Base-by-base conservation (phyloP, 1,284 basidiomycete genomes). In the Puccinia sorghi region DNA sequence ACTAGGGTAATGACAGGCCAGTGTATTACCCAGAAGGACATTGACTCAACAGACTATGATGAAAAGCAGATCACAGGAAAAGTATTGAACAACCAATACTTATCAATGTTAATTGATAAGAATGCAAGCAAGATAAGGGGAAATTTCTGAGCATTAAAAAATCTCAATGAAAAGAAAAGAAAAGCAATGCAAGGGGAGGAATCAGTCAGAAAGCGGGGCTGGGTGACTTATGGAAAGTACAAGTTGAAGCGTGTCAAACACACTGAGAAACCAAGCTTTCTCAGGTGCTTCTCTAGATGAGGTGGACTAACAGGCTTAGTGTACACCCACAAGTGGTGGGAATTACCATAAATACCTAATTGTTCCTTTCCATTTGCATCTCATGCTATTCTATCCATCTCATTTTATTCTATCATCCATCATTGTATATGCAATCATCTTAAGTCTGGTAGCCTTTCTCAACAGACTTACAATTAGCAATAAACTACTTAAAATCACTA, bases 311-410 rank as follows among this genome's bases (percentile, higher is more conserved):
- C 17, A 0, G 63, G 63, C 7, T 15, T 4, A 43, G 63, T 66
- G 15, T 39, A 66, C 22, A 66, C 63, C n/a, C 39, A 66, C 37
- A 12, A 66, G 43, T 66, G 63, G 63, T 66, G 63, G 63, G 63
- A 3, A 27, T 15, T 66, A 66, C 3, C 37, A 59, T 59, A 59
- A 59, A 59, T 59, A 59, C 32, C 32, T n/a, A n/a, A n/a, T n/a
- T n/a, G n/a, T n/a, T n/a, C n/a, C n/a, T n/a, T n/a, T n/a, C n/a
- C n/a, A n/a, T n/a, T n/a, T n/a, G n/a, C n/a, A n/a, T n/a, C n/a
- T n/a, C n/a, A n/a, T n/a, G n/a, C n/a, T n/a, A n/a, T n/a, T n/a
- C n/a, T n/a, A n/a, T n/a, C n/a, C n/a, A n/a, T n/a, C n/a, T n/a
- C n/a, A n/a, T n/a, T n/a, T n/a, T n/a, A n/a, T n/a, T n/a, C n/a